These are phyloP conservation scores for Trichocomaceae sp. DNA, from an alignment of 2,329 filamentous ascomycete genomes.

Conservation along the genomic window DNA sequence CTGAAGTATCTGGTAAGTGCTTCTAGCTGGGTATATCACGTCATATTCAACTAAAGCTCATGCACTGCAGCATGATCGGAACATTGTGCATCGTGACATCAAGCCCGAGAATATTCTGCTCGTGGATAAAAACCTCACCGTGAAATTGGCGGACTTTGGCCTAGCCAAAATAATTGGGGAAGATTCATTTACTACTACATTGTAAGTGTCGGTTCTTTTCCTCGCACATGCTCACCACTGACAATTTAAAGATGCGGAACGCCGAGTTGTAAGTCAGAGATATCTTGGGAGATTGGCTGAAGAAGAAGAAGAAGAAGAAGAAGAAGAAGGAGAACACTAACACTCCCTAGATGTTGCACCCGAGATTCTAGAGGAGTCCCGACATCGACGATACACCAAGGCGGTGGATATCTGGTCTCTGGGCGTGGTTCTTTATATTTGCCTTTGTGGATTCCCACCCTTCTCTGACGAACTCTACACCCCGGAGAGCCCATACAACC, in stretches of 20 bases:
- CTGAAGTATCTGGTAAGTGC: constrained; percentile 81
- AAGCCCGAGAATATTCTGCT: constrained; percentile 95
- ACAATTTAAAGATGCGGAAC: constrained; percentile 61
- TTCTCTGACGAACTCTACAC: constrained; percentile 91
- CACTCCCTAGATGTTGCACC: constrained; percentile 67
- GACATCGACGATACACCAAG: constrained; percentile 81
- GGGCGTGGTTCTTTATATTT: constrained; percentile 97
- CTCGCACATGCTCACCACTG: constrained; percentile 19
- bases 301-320: not conserved
- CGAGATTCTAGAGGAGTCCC: constrained; percentile 79
- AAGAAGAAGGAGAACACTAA: not conserved
- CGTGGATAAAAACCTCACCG: constrained; percentile 72
- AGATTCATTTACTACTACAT: constrained; percentile 92
- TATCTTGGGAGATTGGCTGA: not conserved
- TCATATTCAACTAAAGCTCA: constrained; percentile 12
- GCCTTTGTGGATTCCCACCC: constrained; percentile 90
- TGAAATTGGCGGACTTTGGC: constrained; percentile 94
- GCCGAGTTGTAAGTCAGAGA: constrained; percentile 62
- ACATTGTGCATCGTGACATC: constrained; percentile 95
- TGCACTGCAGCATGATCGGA: constrained; percentile 72
- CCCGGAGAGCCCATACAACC: constrained; percentile 71
- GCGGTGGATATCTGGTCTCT: constrained; percentile 96
- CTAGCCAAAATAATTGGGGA: constrained; percentile 98
- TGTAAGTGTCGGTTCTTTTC: constrained; percentile 46
- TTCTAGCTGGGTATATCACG: not conserved